A percentile compares a stretch with the other conserved stretches of the same genome.
Evolutionary conservation across 2,329 filamentous ascomycete species (phyloP).

Genomic region (Penicillium fuscoglaucum): DNA sequence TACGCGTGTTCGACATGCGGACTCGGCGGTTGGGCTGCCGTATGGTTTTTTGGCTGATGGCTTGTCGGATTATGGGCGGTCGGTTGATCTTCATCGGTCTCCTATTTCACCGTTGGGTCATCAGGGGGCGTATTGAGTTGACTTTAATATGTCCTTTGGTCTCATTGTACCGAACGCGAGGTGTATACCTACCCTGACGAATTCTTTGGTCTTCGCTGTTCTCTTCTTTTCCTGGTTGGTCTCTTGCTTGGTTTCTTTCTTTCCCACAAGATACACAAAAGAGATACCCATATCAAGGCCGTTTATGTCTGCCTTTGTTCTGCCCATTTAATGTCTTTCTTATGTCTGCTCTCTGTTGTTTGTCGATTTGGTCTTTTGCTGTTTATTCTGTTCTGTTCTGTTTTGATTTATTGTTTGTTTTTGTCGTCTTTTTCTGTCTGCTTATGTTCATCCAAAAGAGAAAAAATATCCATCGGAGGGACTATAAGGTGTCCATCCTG

Average conservation of each 20-base stretch:
- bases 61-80: conserved; percentile 24
- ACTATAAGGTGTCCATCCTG: background rate
- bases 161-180: background rate
- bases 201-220: background rate
- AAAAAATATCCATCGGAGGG: background rate
- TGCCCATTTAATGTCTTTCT: conserved; percentile 1
- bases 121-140: conserved; percentile 20
- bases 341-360: background rate
- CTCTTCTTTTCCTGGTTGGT: conserved; percentile 3
- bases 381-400: background rate
- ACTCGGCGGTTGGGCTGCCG: conserved; percentile 13
- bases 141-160: background rate
- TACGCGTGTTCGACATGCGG: conserved; percentile 31
- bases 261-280: conserved; percentile 9
- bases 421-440: background rate
- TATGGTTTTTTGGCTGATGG: conserved; percentile 24
- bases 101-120: conserved; percentile 28
- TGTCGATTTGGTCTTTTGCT: background rate
- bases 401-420: background rate
- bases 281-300: conserved; percentile 13
- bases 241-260: conserved; percentile 7
- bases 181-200: background rate
- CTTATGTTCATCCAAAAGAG: background rate
- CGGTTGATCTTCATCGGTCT: conserved; percentile 22
- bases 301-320: conserved; percentile 2